These are phyloP conservation scores for Lasiosphaeria ovina DNA, from an alignment of 495 filamentous ascomycete species.

Conservation along the genomic window DNA sequence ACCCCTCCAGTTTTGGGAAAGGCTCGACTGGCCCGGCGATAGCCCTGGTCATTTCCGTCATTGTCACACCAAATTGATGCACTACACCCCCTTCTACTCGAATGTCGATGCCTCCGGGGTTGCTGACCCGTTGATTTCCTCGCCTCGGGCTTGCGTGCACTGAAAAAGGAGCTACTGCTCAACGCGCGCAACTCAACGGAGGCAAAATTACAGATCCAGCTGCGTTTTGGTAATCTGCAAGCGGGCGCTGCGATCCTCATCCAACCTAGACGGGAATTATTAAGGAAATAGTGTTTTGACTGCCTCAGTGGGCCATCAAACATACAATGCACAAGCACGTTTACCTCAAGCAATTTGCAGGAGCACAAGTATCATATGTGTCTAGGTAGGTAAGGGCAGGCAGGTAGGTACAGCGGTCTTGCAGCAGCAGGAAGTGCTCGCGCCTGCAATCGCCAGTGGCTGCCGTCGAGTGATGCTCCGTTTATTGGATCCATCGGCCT, in stretches of 20 bases:
- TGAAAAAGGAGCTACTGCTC: neutral
- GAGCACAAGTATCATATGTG: too few relatives aligned
- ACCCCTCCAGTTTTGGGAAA: conserved; percentile 9
- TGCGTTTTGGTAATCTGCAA: too few relatives aligned
- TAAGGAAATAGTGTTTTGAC: too few relatives aligned
- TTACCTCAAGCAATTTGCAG: too few relatives aligned
- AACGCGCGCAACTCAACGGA: neutral
- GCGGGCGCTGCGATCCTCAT: too few relatives aligned
- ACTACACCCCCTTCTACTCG: conserved; percentile 5
- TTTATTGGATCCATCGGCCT: conserved; percentile 14
- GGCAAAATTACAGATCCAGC: too few relatives aligned
- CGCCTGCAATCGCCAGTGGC: conserved; percentile 13
- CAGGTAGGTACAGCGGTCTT: too few relatives aligned
- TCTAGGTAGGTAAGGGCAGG: too few relatives aligned
- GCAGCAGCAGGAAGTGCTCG: conserved; percentile 1
- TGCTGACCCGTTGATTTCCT: conserved; percentile 10
- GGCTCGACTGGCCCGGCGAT: conserved; percentile 11
- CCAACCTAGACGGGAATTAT: too few relatives aligned
- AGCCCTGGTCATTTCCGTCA: conserved; percentile 35
- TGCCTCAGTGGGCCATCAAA: too few relatives aligned
- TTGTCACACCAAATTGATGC: conserved; percentile 25
- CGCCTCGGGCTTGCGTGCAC: conserved; percentile 1
- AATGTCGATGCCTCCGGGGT: conserved; percentile 3
- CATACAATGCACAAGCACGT: too few relatives aligned
- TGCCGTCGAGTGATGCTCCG: conserved; percentile 8